phyloP scores from a whole-genome alignment of 257 asterid species.

The Nicotiana knightiana region DNA sequence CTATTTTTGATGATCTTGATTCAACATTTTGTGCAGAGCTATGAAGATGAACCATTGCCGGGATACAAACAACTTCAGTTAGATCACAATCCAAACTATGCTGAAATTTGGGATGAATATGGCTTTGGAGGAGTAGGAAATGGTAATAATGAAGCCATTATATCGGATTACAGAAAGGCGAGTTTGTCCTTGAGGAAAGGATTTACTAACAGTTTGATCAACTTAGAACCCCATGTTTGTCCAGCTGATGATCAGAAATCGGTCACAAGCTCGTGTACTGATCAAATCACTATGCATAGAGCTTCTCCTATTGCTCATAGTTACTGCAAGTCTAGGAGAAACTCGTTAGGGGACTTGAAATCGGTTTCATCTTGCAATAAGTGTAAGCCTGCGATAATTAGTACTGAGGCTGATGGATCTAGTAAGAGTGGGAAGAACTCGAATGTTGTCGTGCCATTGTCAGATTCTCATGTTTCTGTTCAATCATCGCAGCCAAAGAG shows the following conservation, averaged over 20 bases:
- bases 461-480: conserved; percentile 65
- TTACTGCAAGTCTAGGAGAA: conserved; percentile 44
- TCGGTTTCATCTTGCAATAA: conserved; percentile 64
- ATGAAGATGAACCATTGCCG: conserved; percentile 67
- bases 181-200: conserved; percentile 48
- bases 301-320: conserved; percentile 38
- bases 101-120: conserved; percentile 54
- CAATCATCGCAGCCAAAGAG: conserved; percentile 44
- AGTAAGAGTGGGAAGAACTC: conserved; percentile 41
- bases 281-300: conserved; percentile 19
- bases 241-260: conserved; percentile 46
- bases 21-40: conserved; percentile 44
- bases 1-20: conserved; percentile 4
- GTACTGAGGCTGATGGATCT: conserved; percentile 37
- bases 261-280: conserved; percentile 33
- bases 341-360: conserved; percentile 58
- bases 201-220: conserved; percentile 16
- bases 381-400: conserved; percentile 54
- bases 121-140: conserved; percentile 24
- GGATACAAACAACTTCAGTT: conserved; percentile 48
- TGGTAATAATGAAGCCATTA: conserved; percentile 30
- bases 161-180: conserved; percentile 44
- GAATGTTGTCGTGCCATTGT: conserved; percentile 54
- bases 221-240: conserved; percentile 32
- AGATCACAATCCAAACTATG: conserved; percentile 44